Evolutionary conservation across 192 early-diverging fungal genomes (phyloP).

Genomic region (Umbelopsis vinacea): DNA sequence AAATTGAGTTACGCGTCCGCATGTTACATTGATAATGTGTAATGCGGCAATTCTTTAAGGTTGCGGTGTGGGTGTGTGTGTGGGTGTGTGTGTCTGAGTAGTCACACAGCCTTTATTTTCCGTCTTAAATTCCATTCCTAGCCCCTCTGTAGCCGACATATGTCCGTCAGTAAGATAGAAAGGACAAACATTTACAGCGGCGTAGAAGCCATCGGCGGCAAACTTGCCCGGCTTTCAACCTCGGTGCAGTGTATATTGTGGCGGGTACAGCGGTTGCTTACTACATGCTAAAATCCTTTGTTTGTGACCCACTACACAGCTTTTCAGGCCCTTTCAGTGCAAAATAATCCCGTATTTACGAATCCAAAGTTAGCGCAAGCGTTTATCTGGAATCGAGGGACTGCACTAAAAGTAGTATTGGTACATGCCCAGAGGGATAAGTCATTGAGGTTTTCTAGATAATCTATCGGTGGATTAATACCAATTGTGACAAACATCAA

Average conservation of each 20-base stretch:
- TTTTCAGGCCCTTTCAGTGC: constrained; percentile 2
- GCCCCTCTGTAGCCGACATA: too few relatives aligned
- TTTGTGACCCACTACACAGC: neutral
- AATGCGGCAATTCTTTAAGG: too few relatives aligned
- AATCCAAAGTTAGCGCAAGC: neutral
- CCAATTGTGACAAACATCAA: neutral
- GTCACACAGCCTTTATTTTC: too few relatives aligned
- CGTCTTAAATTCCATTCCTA: too few relatives aligned
- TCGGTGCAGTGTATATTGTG: neutral
- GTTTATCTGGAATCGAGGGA: neutral
- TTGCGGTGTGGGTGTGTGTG: too few relatives aligned
- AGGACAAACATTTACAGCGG: neutral
- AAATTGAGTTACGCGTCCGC: too few relatives aligned
- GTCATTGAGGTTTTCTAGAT: neutral
- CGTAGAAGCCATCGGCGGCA: neutral
- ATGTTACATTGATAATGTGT: too few relatives aligned
- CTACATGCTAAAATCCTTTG: neutral
- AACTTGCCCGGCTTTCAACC: neutral
- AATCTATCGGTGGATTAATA: neutral
- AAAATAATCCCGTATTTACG: constrained; percentile 9
- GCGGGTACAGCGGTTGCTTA: neutral
- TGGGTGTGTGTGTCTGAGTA: too few relatives aligned
- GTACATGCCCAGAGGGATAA: constrained; percentile 1
- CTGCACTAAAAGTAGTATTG: neutral
- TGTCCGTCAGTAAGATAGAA: neutral